A percentile compares a stretch with the other conserved stretches of the same genome.
Conservation (phyloP, 2,329 filamentous ascomycete species). For the Exutisphaerella laricina region DNA sequence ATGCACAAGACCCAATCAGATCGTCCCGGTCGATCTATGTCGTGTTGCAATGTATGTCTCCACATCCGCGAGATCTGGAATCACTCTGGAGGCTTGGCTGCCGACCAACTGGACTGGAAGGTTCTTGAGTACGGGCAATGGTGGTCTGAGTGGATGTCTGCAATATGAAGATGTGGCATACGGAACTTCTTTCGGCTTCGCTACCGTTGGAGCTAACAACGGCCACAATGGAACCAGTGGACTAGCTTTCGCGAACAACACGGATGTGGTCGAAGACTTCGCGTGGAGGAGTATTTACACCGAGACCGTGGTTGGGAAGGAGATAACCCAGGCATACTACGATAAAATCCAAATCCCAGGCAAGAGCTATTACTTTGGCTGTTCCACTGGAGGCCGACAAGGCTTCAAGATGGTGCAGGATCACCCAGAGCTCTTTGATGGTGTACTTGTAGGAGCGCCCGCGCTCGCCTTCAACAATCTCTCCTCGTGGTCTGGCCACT, state of each 20-base stretch:
- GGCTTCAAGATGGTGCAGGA: slow-evolving; percentile 42
- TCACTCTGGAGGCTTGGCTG: slow-evolving; percentile 43
- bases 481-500: slow-evolving; percentile 38
- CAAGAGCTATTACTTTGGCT: slow-evolving; percentile 45
- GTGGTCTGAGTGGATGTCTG: slow-evolving; percentile 38
- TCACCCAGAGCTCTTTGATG: slow-evolving; percentile 44
- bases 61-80: slow-evolving; percentile 37
- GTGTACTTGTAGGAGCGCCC: slow-evolving; percentile 42
- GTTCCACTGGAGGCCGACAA: slow-evolving; percentile 44
- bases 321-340: slow-evolving; percentile 34
- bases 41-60: slow-evolving; percentile 38
- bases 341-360: slow-evolving; percentile 25
- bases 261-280: slow-evolving; percentile 45
- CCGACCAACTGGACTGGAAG: slow-evolving; percentile 39
- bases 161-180: slow-evolving; percentile 38
- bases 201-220: slow-evolving; percentile 38
- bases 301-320: slow-evolving; percentile 30
- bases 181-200: slow-evolving; percentile 35
- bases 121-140: slow-evolving; percentile 39
- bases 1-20: slow-evolving; percentile 33
- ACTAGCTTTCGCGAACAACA: slow-evolving; percentile 41
- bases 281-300: slow-evolving; percentile 35
- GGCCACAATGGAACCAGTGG: slow-evolving; percentile 43
- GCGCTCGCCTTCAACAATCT: slow-evolving; percentile 40
- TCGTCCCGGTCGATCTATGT: slow-evolving; percentile 37